Base-by-base conservation (phyloP, 225 moss, liverwort and hornwort species). In the Polytrichum commune region DNA sequence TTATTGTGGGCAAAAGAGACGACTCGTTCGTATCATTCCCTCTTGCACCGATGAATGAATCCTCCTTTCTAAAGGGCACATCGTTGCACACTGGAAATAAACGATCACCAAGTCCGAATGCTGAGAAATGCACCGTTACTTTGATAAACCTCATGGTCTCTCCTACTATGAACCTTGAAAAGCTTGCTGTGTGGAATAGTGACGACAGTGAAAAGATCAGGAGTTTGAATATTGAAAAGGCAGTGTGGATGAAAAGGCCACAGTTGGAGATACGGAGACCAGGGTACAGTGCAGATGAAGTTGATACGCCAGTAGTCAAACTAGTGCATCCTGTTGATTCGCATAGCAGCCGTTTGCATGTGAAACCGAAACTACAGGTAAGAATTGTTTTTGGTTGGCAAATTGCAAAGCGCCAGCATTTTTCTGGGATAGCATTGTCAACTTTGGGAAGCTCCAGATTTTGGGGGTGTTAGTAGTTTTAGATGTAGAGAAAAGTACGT, bases 301-400 rank as follows among this genome's bases (percentile, higher is more conserved):
- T 66, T 77, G 69, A 57, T 33, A 66, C 56, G 22, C 60, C 76
- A 25, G 63, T 68, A 5, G 13, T 75, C n/a, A 54, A 68, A 61
- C 69, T 74, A 63, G 76, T 58, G 5, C 72, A 75, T 20, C 74
- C 64, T 66, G 72, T 46, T 67, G 79, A 82, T 65, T 65, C 72
- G 64, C 84, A 82, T 80, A 70, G 54, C 23, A 56, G 72, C 26
- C 67, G 70, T 60, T 62, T 78, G 84, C 79, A 76, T 33, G 72
- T 77, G 75, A 79, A 77, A 60, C 82, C 79, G 22, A 84, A 71
- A 72, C 72, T 82, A 57, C 88, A 88, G 82, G 84, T 84, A 53
- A 77, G 27, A 53, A 30, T 26, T 26, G 24, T 35, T 67, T 29
- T 65, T 74, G 64, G 60, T 25, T 60, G 24, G 6, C n/a, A 5